Percentiles rank a stretch among this genome's conserved stretches.
These are phyloP conservation scores for Strobilomyces confusus DNA, from an alignment of 768 basidiomycete genomes.

Conservation along the genomic window DNA sequence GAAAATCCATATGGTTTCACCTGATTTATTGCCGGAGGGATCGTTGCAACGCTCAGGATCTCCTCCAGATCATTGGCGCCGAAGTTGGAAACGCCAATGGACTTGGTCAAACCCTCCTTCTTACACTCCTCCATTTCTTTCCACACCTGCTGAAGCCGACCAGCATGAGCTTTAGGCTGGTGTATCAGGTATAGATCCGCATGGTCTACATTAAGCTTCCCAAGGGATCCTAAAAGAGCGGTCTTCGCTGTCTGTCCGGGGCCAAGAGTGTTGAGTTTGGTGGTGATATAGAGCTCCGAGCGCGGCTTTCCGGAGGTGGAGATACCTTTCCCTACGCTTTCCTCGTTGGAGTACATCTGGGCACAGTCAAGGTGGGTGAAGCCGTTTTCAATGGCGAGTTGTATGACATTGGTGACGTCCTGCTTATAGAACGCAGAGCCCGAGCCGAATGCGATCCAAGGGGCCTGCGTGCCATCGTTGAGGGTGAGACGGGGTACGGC, in stretches of 20 bases:
- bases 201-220: background rate
- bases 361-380: background rate
- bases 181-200: slow-evolving; percentile 1
- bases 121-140: slow-evolving; percentile 3
- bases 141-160: background rate
- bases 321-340: background rate
- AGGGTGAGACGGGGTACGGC: background rate
- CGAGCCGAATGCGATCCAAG: background rate
- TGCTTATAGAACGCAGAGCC: background rate
- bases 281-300: slow-evolving; percentile 1
- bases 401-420: background rate
- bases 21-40: slow-evolving; percentile 1
- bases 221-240: background rate
- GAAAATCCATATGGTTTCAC: background rate
- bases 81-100: slow-evolving; percentile 3
- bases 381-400: background rate
- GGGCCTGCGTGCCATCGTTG: background rate
- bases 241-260: background rate
- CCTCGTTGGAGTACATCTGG: slow-evolving; percentile 6
- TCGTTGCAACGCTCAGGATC: background rate
- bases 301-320: background rate
- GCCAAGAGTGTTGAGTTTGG: background rate
- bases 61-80: background rate
- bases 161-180: background rate
- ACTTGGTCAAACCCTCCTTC: slow-evolving; percentile 1